These are phyloP conservation scores for Suhomyces faveliae DNA, from an alignment of 805 yeast species.

Conservation along the genomic window DNA sequence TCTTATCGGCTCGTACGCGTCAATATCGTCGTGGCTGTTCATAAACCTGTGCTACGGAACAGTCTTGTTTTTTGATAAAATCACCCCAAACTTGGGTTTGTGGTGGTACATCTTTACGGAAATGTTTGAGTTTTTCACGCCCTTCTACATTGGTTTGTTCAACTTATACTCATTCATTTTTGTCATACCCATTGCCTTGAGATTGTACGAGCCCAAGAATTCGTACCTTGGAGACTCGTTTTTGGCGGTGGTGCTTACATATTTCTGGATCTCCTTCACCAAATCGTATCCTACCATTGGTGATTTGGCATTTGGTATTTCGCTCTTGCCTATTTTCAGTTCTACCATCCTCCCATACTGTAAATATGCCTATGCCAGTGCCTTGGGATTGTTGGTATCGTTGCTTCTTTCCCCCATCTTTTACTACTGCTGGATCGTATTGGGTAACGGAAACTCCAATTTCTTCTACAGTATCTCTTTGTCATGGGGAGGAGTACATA, in stretches of 20 bases:
- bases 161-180: constrained; percentile 69
- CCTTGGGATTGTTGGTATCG: constrained; percentile 49
- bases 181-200: constrained; percentile 68
- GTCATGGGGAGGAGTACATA: constrained; percentile 70
- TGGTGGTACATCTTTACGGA: constrained; percentile 99
- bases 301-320: constrained; percentile 55
- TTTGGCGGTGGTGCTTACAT: constrained; percentile 48
- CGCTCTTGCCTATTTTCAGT: constrained; percentile 43
- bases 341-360: constrained; percentile 47
- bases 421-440: constrained; percentile 89
- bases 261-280: constrained; percentile 54
- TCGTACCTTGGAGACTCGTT: constrained; percentile 47
- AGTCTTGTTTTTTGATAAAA: constrained; percentile 59
- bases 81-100: constrained; percentile 86
- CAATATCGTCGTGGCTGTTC: constrained; percentile 28
- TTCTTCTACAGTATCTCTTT: constrained; percentile 93
- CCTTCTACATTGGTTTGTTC: constrained; percentile 81
- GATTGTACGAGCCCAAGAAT: constrained; percentile 44
- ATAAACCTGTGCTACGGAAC: constrained; percentile 49
- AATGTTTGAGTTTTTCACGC: constrained; percentile 84
- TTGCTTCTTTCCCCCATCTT: constrained; percentile 80
- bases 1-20: constrained; percentile 23
- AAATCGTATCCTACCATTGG: constrained; percentile 86
- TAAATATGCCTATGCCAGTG: constrained; percentile 44
- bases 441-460: constrained; percentile 94